Base-by-base conservation (phyloP, 176 grass and related monocot species). In the Oryza glaberrima region DNA sequence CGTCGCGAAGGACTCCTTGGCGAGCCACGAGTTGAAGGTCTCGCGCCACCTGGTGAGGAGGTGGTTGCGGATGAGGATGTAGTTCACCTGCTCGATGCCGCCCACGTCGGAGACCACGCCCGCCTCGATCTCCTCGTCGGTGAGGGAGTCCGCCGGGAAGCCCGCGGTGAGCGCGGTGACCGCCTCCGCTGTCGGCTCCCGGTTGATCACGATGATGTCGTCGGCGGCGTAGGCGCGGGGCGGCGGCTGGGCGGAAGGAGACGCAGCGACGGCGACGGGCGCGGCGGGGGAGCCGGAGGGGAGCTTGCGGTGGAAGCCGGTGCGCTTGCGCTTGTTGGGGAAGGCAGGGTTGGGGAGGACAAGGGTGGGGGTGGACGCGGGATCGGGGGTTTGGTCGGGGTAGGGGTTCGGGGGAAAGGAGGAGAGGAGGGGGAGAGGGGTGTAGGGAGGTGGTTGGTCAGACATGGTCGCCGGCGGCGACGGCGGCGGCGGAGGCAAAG, bases 11-110 rank as follows among this genome's bases (percentile, higher is more conserved):
- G 80, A 36, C 80, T 99, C 96, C 85, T 96, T 99, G 52, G 91
- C 70, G 2, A 96, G 76, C 96, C 91, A 99, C 30, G 69, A 89
- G 30, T 85, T 87, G 77, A 89, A 92, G 63, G 92, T 88, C 90
- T 99, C 96, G 28, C 93, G 83, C 96, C 96, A 99, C 84, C 72
- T 63, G 54, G 80, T 83, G 75, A 99, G 88, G 54, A 92, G 91
- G 81, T 99, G 96, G 86, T 99, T 99, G 56, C 93, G 93, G 67
- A 99, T 94, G 74, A 99, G 93, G 78, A 99, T 96, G 85, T 99
- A 96, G 73, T 99, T 99, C 36, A 99, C 96, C 93, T 99, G 96
- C 84, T 99, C 93, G 69, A 99, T 99, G 75, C 96, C 96, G 48
- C 93, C 96, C 12, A 99, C 82, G 72, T 92, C 91, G 5, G 96